Evolutionary conservation across 805 yeast genomes (phyloP).

Genomic region (Maudiozyma bulderi): DNA sequence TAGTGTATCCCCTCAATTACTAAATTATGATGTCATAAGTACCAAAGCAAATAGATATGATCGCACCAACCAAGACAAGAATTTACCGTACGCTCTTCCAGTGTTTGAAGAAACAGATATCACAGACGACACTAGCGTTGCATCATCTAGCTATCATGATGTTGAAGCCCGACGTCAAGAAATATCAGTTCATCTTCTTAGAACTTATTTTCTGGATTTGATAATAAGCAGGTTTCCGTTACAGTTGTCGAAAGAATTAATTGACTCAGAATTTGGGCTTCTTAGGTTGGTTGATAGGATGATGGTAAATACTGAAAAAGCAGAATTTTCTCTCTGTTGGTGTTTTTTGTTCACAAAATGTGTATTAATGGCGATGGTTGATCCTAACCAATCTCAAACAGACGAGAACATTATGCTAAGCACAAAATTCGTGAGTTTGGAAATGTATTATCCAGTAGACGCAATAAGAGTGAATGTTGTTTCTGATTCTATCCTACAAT

Average conservation of each 20-base stretch:
- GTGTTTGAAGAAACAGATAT: not conserved
- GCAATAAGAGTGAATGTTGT: conserved; percentile 13
- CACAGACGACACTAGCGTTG: not conserved
- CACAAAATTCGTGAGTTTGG: conserved; percentile 7
- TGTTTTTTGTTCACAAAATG: conserved; percentile 30
- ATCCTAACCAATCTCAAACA: not conserved
- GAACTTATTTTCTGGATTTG: not conserved
- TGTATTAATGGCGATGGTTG: conserved; percentile 11
- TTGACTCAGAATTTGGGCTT: conserved; percentile 29
- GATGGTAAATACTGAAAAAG: conserved; percentile 23
- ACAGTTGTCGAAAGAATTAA: conserved; percentile 15
- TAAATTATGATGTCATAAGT: too few relatives aligned
- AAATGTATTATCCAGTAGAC: conserved; percentile 9
- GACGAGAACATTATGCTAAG: conserved; percentile 4
- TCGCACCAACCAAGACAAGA: too few relatives aligned
- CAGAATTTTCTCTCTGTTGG: conserved; percentile 18
- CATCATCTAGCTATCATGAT: not conserved
- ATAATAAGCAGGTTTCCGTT: not conserved
- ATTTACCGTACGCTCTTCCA: too few relatives aligned
- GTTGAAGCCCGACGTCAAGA: not conserved
- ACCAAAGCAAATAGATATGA: too few relatives aligned
- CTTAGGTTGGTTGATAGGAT: conserved; percentile 31
- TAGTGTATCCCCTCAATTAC: too few relatives aligned
- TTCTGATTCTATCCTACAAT: conserved; percentile 18
- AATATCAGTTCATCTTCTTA: not conserved